A percentile compares a stretch with the other conserved stretches of the same genome.
phyloP scores from a whole-genome alignment of 257 asterid genomes.

The Nicotiana tomentosiformis region DNA sequence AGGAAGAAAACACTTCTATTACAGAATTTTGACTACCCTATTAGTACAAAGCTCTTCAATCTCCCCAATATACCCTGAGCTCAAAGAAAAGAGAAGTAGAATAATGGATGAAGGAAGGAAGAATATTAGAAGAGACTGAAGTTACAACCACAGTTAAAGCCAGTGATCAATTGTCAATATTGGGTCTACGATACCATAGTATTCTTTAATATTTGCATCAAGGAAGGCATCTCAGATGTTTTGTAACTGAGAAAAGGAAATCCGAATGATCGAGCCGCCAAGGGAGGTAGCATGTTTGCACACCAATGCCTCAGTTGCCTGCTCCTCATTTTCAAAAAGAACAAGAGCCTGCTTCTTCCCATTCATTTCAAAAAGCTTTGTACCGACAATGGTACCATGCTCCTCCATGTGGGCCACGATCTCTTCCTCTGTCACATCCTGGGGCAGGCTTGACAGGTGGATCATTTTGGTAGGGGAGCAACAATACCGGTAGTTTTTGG shows the following conservation, averaged over 20 bases:
- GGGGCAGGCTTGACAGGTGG: slow-evolving; percentile 84
- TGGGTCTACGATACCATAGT: not conserved
- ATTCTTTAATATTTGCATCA: not conserved
- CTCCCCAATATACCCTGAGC: not conserved
- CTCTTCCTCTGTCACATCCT: slow-evolving; percentile 73
- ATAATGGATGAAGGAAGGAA: not conserved
- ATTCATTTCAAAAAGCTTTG: slow-evolving; percentile 87
- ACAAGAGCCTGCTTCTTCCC: slow-evolving; percentile 95
- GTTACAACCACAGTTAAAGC: not conserved
- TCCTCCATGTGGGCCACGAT: slow-evolving; percentile 71
- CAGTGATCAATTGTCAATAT: not conserved
- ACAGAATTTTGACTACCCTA: not conserved
- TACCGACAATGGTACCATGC: slow-evolving; percentile 58
- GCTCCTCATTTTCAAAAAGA: slow-evolving; percentile 83
- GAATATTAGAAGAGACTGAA: not conserved
- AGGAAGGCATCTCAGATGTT: slow-evolving; percentile 43
- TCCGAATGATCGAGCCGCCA: slow-evolving; percentile 74
- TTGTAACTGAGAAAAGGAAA: slow-evolving; percentile 95
- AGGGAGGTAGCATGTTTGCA: slow-evolving; percentile 95
- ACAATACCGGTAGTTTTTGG: slow-evolving; percentile 89
- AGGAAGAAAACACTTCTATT: not conserved
- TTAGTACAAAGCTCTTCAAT: not conserved
- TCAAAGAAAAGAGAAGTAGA: not conserved
- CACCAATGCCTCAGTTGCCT: slow-evolving; percentile 94
- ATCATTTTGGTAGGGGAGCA: slow-evolving; percentile 97